Evolutionary conservation across 1,284 basidiomycete species (phyloP).

Genomic region (Ganoderma sinense): DNA sequence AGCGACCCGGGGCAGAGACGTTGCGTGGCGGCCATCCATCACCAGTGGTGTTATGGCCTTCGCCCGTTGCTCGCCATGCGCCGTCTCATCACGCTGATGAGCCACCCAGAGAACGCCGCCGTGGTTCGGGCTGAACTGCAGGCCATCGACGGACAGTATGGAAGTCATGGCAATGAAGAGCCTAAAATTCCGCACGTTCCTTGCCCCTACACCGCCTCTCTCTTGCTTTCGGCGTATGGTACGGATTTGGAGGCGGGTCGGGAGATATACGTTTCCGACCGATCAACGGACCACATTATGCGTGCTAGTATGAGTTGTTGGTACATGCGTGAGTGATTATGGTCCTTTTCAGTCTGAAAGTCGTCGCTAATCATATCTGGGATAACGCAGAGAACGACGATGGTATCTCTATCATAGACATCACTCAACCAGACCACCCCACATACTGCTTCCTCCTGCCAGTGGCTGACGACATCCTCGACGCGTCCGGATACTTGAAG

Average conservation of each 20-base stretch:
- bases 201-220: conserved; percentile 40
- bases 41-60: conserved; percentile 48
- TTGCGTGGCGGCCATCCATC: conserved; percentile 48
- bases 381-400: conserved; percentile 46
- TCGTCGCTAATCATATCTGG: background rate
- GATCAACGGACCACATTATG: conserved; percentile 12
- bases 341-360: background rate
- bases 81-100: conserved; percentile 47
- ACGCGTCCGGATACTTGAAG: conserved; percentile 41
- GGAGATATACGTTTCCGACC: conserved; percentile 10
- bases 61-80: conserved; percentile 40
- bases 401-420: conserved; percentile 50
- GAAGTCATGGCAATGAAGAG: conserved; percentile 11
- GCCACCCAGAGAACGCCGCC: conserved; percentile 44
- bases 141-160: conserved; percentile 38
- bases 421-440: conserved; percentile 45
- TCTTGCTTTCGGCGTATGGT: conserved; percentile 28
- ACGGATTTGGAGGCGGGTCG: conserved; percentile 21
- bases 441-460: conserved; percentile 43
- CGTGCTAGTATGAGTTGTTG: conserved; percentile 37
- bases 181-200: conserved; percentile 34
- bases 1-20: conserved; percentile 39
- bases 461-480: conserved; percentile 28
- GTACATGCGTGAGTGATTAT: conserved; percentile 36
- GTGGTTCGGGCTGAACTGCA: conserved; percentile 45